Conservation (phyloP, 352 stramenopile species). For the Aphanomyces euteiches region DNA sequence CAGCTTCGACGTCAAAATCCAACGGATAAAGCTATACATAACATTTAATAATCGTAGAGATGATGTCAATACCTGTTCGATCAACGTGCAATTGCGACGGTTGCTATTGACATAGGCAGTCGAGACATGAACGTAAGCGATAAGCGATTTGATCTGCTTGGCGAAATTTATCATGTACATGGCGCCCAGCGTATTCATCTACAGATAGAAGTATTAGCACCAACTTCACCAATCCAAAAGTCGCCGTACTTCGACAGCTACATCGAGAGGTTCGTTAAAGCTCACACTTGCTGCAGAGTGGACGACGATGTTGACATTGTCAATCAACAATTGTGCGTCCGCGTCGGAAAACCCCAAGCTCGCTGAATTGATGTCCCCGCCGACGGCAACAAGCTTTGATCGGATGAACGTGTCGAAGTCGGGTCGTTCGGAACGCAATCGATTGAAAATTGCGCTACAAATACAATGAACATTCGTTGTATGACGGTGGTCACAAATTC, state of each 20-base stretch:
- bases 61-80: conserved; percentile 38
- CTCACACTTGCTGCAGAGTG: conserved; percentile 84
- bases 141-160: conserved; percentile 45
- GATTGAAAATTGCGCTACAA: conserved; percentile 67
- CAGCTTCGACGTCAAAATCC: conserved; percentile 77
- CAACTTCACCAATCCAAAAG: not conserved
- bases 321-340: conserved; percentile 46
- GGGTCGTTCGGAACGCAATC: conserved; percentile 47
- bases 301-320: conserved; percentile 61
- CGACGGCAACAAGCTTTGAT: conserved; percentile 58
- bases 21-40: conserved; percentile 60
- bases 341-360: conserved; percentile 50
- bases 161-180: conserved; percentile 63
- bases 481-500: not conserved
- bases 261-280: conserved; percentile 84
- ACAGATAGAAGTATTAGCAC: not conserved
- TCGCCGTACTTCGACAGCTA: conserved; percentile 54
- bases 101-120: conserved; percentile 87
- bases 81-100: conserved; percentile 48
- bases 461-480: conserved; percentile 6
- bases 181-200: conserved; percentile 76
- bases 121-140: conserved; percentile 75
- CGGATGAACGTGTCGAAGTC: conserved; percentile 52
- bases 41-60: not conserved
- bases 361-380: conserved; percentile 63